phyloP scores from a whole-genome alignment of 768 basidiomycete genomes.

The Termitomyces bulborhizus region DNA sequence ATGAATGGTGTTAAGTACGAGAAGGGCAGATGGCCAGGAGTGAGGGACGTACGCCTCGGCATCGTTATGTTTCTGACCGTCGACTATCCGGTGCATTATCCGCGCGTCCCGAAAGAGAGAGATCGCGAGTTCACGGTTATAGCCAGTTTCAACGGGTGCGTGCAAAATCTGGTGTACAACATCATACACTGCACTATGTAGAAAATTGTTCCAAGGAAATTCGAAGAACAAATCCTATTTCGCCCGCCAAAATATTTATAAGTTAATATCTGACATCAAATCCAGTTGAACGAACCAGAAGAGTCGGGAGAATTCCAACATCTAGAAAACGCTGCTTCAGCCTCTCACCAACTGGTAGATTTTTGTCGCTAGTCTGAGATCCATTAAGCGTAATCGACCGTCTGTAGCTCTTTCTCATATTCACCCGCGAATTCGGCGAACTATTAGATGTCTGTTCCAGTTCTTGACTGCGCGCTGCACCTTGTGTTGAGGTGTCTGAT shows the following conservation, averaged over 20 bases:
- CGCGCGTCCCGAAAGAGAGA: conserved; percentile 82
- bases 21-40: not conserved
- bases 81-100: conserved; percentile 80
- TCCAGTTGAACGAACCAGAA: conserved; percentile 54
- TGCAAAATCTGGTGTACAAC: conserved; percentile 92
- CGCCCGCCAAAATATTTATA: not conserved
- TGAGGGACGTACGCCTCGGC: conserved; percentile 51
- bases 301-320: conserved; percentile 61
- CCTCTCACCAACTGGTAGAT: conserved; percentile 63
- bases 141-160: conserved; percentile 74
- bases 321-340: conserved; percentile 79
- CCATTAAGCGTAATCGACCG: conserved; percentile 31
- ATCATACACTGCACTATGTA: conserved; percentile 96
- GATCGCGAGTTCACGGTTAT: conserved; percentile 79
- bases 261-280: not conserved
- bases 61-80: conserved; percentile 80
- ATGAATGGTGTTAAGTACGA: not conserved
- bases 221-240: conserved; percentile 88
- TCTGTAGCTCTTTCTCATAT: conserved; percentile 51
- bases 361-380: conserved; percentile 22
- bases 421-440: conserved; percentile 22
- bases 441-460: conserved; percentile 15
- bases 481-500: conserved; percentile 22
- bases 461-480: conserved; percentile 19
- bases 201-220: conserved; percentile 96